Conservation (phyloP, 768 basidiomycete genomes). For the Boletus reticulatus region DNA sequence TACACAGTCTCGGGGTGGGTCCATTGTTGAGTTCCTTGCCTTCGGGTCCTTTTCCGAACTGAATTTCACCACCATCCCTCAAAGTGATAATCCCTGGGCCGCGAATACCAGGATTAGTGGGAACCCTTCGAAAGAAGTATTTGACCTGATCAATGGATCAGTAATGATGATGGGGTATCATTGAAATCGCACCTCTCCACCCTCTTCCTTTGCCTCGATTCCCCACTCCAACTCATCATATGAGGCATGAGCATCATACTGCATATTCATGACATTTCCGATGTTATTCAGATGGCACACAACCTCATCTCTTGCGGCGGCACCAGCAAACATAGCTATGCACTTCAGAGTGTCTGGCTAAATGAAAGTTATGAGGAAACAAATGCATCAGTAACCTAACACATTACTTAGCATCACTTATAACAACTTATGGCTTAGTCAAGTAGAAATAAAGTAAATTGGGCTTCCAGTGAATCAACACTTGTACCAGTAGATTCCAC, state of each 20-base stretch:
- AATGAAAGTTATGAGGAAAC: neutral
- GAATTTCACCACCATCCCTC: conserved; percentile 3
- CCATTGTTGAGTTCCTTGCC: neutral
- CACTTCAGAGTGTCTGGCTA: neutral
- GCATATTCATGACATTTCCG: conserved; percentile 1
- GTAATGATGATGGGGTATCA: neutral
- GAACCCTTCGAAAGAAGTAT: neutral
- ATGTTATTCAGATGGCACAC: neutral
- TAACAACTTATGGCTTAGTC: too few species aligned
- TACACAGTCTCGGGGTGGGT: neutral
- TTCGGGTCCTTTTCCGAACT: neutral
- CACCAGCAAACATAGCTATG: conserved; percentile 4
- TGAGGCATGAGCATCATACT: neutral
- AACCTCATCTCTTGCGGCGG: neutral
- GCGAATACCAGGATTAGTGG: neutral
- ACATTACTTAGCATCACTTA: too few species aligned
- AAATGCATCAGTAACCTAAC: too few species aligned
- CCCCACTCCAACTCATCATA: neutral
- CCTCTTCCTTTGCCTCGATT: conserved; percentile 2
- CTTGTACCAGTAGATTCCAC: too few species aligned
- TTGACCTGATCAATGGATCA: neutral
- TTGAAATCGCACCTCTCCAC: neutral
- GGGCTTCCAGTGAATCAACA: too few species aligned
- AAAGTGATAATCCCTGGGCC: neutral
- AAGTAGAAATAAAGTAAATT: too few species aligned